Conservation (phyloP, 306 rosid species). For the Styphnolobium japonicum region DNA sequence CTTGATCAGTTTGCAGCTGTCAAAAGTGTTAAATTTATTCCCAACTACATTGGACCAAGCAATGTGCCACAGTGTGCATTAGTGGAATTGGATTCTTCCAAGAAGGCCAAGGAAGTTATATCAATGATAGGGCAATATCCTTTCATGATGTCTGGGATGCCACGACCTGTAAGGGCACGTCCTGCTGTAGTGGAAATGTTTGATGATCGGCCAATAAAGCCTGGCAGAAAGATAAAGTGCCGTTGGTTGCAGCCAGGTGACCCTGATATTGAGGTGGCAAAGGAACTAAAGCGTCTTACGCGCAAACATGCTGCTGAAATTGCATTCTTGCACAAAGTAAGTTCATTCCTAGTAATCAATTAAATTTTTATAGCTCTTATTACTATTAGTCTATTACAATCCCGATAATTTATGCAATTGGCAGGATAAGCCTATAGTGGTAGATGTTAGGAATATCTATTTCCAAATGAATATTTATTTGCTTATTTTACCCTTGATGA, state of each 20-base stretch:
- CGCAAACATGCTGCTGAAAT: slow-evolving; percentile 52
- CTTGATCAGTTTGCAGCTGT: slow-evolving; percentile 73
- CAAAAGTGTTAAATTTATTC: slow-evolving; percentile 57
- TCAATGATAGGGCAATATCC: slow-evolving; percentile 36
- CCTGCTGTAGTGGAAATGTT: slow-evolving; percentile 65
- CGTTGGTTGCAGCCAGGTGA: slow-evolving; percentile 61
- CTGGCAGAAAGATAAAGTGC: slow-evolving; percentile 44
- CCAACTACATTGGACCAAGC: slow-evolving; percentile 55
- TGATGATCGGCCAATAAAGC: slow-evolving; percentile 61
- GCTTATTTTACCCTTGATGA: neutral
- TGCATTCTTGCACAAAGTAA: slow-evolving; percentile 48
- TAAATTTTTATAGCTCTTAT: neutral
- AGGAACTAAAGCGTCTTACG: slow-evolving; percentile 49
- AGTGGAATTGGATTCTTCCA: slow-evolving; percentile 63
- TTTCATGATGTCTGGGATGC: slow-evolving; percentile 92
- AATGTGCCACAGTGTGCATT: slow-evolving; percentile 53
- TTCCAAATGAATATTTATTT: slow-evolving; percentile 1
- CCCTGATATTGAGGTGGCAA: slow-evolving; percentile 64
- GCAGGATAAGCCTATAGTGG: neutral
- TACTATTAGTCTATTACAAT: neutral
- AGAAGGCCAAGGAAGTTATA: slow-evolving; percentile 50
- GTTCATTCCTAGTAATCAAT: slow-evolving; percentile 14
- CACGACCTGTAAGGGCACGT: slow-evolving; percentile 72
- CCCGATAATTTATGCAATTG: neutral
- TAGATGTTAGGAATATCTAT: neutral